Evolutionary conservation across 2,329 filamentous ascomycete species (phyloP).

Genomic region (Pseudocercospora macadamiae): DNA sequence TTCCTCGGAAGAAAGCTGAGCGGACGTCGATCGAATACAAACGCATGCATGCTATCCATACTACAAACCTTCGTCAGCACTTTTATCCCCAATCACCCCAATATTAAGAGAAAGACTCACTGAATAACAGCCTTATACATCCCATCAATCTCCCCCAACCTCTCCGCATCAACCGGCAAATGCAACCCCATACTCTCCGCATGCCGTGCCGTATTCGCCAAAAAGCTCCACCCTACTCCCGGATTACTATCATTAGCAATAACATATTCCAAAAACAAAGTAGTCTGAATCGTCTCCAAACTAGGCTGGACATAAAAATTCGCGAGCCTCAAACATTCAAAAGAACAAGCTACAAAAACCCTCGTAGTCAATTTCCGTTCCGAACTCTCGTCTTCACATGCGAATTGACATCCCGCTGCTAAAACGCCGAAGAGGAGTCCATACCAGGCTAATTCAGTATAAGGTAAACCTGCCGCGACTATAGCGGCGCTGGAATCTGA

Average conservation of each 20-base stretch:
- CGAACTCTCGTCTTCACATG: background rate
- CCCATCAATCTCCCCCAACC: background rate
- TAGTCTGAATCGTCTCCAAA: constrained; percentile 12
- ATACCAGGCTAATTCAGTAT: constrained; percentile 10
- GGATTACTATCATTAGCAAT: constrained; percentile 15
- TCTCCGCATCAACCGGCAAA: background rate
- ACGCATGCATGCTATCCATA: background rate
- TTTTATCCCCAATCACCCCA: no score
- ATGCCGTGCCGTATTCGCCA: constrained; percentile 3
- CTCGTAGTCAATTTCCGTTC: constrained; percentile 8
- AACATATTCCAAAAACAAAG: constrained; percentile 10
- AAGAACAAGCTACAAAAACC: constrained; percentile 10
- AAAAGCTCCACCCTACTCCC: constrained; percentile 9
- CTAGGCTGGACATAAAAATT: constrained; percentile 14
- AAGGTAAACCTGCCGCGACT: constrained; percentile 4
- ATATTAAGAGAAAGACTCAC: no score
- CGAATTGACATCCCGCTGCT: constrained; percentile 12
- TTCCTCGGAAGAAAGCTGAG: background rate
- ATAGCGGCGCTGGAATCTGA: no score
- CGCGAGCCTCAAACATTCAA: constrained; percentile 13
- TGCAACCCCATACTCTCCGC: background rate
- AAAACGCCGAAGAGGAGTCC: constrained; percentile 3
- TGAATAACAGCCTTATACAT: background rate
- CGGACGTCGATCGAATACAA: background rate
- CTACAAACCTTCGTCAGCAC: background rate